Percentiles rank a stretch among this genome's conserved stretches.
Evolutionary conservation across 495 filamentous ascomycete species (phyloP).

Genomic region (Aspergillus incahuasiensis): DNA sequence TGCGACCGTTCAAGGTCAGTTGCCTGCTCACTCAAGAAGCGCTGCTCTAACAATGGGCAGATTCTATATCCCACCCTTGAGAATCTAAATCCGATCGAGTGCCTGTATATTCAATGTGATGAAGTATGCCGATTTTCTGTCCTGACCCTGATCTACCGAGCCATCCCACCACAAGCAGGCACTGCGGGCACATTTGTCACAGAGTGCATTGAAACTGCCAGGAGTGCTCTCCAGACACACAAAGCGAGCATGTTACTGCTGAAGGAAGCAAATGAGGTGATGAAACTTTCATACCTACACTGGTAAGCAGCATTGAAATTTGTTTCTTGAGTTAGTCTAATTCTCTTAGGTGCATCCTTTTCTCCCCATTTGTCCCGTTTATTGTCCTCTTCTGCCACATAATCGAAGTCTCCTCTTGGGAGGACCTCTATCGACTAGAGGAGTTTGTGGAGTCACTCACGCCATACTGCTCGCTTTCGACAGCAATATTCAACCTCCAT

Average conservation of each 20-base stretch:
- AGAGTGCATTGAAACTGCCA: constrained; percentile 58
- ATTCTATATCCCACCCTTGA: constrained; percentile 13
- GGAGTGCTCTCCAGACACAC: constrained; percentile 50
- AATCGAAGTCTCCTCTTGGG: constrained; percentile 42
- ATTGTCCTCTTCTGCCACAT: constrained; percentile 68
- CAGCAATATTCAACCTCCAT: constrained; percentile 55
- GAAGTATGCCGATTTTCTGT: constrained; percentile 51
- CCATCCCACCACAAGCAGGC: constrained; percentile 46
- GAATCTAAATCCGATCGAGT: constrained; percentile 26
- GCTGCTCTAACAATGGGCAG: constrained; percentile 11
- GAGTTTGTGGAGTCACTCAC: constrained; percentile 56
- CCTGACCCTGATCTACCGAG: constrained; percentile 58
- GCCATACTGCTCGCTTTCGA: constrained; percentile 46
- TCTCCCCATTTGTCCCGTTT: constrained; percentile 64
- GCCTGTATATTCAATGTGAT: constrained; percentile 50
- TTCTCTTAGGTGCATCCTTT: constrained; percentile 55
- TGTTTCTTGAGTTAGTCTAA: constrained; percentile 1
- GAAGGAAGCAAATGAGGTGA: constrained; percentile 37
- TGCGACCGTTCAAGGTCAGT: constrained; percentile 33
- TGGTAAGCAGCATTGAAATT: constrained; percentile 47
- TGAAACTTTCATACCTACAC: constrained; percentile 56
- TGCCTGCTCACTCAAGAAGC: neutral
- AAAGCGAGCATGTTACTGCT: constrained; percentile 46
- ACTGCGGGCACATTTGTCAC: constrained; percentile 46
- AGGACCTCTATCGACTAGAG: constrained; percentile 49